Conservation (phyloP, 1,284 basidiomycete genomes). For the Tilletiaria anomala region DNA sequence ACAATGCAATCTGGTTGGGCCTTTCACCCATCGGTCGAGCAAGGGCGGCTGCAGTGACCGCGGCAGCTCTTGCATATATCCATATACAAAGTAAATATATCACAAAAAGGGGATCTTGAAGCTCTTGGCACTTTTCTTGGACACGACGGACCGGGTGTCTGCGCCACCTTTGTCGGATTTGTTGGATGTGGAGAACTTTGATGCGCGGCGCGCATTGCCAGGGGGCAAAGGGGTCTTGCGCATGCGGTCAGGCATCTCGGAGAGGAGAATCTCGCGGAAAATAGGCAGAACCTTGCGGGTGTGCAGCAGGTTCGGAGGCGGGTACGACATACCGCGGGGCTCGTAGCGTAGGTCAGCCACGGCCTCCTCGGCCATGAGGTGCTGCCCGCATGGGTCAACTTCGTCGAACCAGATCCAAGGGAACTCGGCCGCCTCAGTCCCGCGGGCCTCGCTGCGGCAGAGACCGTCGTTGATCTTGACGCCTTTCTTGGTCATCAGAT, state of each 20-base stretch:
- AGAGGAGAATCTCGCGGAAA: neutral
- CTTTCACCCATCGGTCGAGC: too few species aligned
- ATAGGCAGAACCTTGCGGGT: slow-evolving; percentile 2
- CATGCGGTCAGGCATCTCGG: neutral
- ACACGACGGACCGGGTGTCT: too few species aligned
- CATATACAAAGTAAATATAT: too few species aligned
- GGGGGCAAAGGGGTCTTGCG: too few species aligned
- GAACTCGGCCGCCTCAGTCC: slow-evolving; percentile 24
- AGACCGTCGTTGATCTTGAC: slow-evolving; percentile 21
- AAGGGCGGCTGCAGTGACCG: too few species aligned
- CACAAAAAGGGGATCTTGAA: too few species aligned
- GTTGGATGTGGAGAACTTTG: too few species aligned
- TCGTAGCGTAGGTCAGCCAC: neutral
- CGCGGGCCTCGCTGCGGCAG: slow-evolving; percentile 22
- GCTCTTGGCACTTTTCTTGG: too few species aligned
- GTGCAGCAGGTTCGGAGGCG: neutral
- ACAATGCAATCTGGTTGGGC: too few species aligned
- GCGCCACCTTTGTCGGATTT: too few species aligned
- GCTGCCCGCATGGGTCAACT: slow-evolving; percentile 25
- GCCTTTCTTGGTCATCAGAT: slow-evolving; percentile 20
- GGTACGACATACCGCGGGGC: neutral
- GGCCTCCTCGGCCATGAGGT: slow-evolving; percentile 2
- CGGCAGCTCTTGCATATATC: too few species aligned
- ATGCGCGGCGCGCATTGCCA: too few species aligned
- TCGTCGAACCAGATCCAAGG: slow-evolving; percentile 31